Evolutionary conservation across 2,329 filamentous ascomycete genomes (phyloP).

Genomic region (Sporothrix sp.): DNA sequence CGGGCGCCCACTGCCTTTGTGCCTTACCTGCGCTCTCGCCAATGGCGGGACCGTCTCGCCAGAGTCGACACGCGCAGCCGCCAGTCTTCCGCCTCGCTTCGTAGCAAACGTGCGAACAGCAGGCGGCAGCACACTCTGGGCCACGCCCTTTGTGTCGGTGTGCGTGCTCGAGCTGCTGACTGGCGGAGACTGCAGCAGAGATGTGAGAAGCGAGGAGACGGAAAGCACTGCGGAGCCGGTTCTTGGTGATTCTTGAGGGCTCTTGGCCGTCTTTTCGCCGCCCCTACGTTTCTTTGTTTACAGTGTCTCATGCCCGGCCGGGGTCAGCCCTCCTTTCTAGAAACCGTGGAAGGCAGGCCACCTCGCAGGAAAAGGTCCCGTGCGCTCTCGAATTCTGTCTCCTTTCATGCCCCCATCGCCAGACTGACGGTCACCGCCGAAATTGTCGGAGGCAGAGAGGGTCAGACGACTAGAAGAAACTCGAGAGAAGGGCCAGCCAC

Average conservation of each 20-base stretch:
- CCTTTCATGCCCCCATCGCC: not conserved
- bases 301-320: slow-evolving; percentile 2
- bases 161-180: not conserved
- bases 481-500: slow-evolving; percentile 4
- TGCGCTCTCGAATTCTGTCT: not conserved
- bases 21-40: not conserved
- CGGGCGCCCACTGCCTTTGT: not conserved
- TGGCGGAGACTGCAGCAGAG: not conserved
- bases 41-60: not conserved
- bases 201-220: not conserved
- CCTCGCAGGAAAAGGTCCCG: not conserved
- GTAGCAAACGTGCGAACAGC: not conserved
- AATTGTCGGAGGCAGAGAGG: slow-evolving; percentile 6
- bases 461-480: not conserved
- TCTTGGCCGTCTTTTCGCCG: not conserved
- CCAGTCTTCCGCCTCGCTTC: not conserved
- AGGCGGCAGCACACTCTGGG: not conserved
- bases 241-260: not conserved
- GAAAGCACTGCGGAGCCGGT: not conserved
- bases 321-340: slow-evolving; percentile 8
- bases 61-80: not conserved
- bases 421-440: slow-evolving; percentile 13
- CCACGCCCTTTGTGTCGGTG: not conserved
- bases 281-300: slow-evolving; percentile 8
- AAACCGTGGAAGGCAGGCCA: slow-evolving; percentile 1